Evolutionary conservation across 176 grass and related monocot genomes (phyloP).

Genomic region (Carex parvula): DNA sequence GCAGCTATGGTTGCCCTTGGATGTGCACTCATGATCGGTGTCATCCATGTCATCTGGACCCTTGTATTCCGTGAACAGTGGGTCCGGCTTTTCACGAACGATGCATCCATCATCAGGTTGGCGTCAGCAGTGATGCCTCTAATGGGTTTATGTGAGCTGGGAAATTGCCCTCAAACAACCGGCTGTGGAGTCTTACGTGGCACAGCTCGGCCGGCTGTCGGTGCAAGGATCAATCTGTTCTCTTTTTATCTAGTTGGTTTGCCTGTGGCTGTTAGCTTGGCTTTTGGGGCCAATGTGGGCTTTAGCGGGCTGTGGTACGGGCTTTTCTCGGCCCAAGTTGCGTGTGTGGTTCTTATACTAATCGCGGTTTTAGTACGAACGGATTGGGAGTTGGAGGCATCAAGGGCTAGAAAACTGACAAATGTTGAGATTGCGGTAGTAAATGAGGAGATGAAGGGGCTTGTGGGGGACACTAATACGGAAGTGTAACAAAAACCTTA

Average conservation of each 20-base stretch:
- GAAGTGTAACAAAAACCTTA: conserved; percentile 14
- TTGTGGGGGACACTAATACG: conserved; percentile 24
- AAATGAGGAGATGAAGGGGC: conserved; percentile 33
- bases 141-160: conserved; percentile 84
- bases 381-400: conserved; percentile 78
- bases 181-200: conserved; percentile 94
- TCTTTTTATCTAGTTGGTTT: conserved; percentile 94
- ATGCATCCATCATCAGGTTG: conserved; percentile 41
- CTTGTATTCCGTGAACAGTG: conserved; percentile 43
- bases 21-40: conserved; percentile 51
- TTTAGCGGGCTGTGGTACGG: conserved; percentile 88
- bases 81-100: conserved; percentile 61
- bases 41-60: conserved; percentile 66
- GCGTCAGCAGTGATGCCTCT: conserved; percentile 73
- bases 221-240: conserved; percentile 86
- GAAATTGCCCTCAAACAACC: conserved; percentile 94
- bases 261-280: conserved; percentile 64
- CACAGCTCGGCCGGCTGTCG: conserved; percentile 58
- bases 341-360: conserved; percentile 64
- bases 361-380: conserved; percentile 59
- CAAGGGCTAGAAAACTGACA: conserved; percentile 72
- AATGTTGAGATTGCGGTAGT: conserved; percentile 26
- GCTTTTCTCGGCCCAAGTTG: conserved; percentile 67
- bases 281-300: conserved; percentile 45
- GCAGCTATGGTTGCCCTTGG: conserved; percentile 74